Evolutionary conservation across 305 asterid species (phyloP), one percentile per base, ranked within the genome.

Genomic region (Fraxinus albicans): DNA sequence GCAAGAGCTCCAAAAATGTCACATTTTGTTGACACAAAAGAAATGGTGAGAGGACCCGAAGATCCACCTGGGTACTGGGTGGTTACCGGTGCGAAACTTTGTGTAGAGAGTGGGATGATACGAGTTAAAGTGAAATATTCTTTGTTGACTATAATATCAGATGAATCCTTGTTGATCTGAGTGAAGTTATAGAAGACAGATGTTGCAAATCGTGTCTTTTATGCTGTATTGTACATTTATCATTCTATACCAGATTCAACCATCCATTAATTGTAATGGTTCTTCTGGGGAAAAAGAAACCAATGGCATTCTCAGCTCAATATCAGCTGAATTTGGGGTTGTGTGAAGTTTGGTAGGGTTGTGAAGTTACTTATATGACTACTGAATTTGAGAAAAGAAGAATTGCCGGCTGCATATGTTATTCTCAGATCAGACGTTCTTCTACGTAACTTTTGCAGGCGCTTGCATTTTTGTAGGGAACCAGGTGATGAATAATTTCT

Each of bases 21-120:
- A 0, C 90, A 88, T 76, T 94, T 95, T 83, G 99, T 93, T 1
- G 97, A 94, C 53, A 92, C 93, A 0, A 90, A 88, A 55, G 99
- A 95, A 79, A 93, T 94, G 98, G 91, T 90, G 78, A 85, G 98
- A 86, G 98, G 99, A 1, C 97, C 98, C 0, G 97, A 92, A 85
- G 93, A 92, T 85, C 75, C 91, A 0, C 99, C 99, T 0, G 98
- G 99, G 40, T 92, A 94, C 73, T 95, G 99, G 99, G 97, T 92
- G 83, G 95, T 90, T n/a, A 94, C 95, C 0, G 99, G 99, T 0
- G 98, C 93, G 9, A 95, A 93, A 83, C 93, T 95, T 2, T 92
- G 98, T 33, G 97, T 92, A 1, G 99, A 94, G 86, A 84, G 81
- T 38, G 91, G 97, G 69, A 93, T 88, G 93, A 92, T 95, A 69